Conservation (phyloP, 2,329 filamentous ascomycete species). For the Fusarium sp. region DNA sequence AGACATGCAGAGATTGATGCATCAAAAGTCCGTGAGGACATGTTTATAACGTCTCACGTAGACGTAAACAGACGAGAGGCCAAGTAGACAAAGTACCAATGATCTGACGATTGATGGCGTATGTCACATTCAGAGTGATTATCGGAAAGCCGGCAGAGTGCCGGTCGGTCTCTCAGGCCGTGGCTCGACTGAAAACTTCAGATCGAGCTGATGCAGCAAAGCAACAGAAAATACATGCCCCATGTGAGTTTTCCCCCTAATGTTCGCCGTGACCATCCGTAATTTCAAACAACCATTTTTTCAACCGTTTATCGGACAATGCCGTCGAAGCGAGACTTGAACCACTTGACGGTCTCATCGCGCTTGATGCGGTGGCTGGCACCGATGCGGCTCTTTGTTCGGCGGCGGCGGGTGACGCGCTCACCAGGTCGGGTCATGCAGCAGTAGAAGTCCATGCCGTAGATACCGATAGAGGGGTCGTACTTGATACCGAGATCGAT, state of each 20-base stretch:
- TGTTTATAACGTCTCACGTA: conserved; percentile 42
- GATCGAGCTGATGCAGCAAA: conserved; percentile 66
- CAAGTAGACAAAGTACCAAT: conserved; percentile 42
- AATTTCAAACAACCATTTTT: conserved; percentile 50
- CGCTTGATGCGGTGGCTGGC: conserved; percentile 93
- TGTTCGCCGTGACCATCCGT: conserved; percentile 59
- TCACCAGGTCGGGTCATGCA: conserved; percentile 99
- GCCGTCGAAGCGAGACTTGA: conserved; percentile 90
- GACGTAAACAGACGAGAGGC: conserved; percentile 44
- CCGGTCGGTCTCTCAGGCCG: conserved; percentile 82
- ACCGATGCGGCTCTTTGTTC: conserved; percentile 88
- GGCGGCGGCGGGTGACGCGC: conserved; percentile 95
- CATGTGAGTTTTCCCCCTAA: conserved; percentile 52
- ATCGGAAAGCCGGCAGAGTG: conserved; percentile 71
- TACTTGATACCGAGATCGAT: conserved; percentile 99
- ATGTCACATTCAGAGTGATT: conserved; percentile 57
- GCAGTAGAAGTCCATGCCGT: conserved; percentile 99
- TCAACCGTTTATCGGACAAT: conserved; percentile 88
- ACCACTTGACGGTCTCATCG: conserved; percentile 98
- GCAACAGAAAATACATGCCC: conserved; percentile 60
- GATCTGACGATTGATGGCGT: conserved; percentile 47
- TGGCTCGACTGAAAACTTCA: conserved; percentile 68
- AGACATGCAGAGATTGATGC: conserved; percentile 22
- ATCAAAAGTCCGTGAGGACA: conserved; percentile 32
- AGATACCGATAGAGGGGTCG: conserved; percentile 97